phyloP scores from a whole-genome alignment of 129 eudicot genomes.

The Heracleum sosnowskyi region DNA sequence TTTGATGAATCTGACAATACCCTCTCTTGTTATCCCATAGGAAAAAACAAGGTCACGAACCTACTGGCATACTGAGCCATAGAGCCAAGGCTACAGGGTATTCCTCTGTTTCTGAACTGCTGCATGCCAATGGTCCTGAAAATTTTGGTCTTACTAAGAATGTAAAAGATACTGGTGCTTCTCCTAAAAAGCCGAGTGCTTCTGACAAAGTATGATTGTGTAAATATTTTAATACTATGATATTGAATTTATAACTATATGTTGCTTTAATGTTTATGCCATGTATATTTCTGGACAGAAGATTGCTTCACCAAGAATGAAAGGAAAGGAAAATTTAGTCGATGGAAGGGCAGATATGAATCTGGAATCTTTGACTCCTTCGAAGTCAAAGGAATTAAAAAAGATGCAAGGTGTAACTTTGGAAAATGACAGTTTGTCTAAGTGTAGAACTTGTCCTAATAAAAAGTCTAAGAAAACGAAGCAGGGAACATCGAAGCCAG shows the following conservation, averaged over 20 bases:
- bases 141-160: constrained; percentile 24
- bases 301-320: constrained; percentile 41
- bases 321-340: constrained; percentile 62
- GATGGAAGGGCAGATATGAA: constrained; percentile 38
- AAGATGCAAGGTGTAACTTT: constrained; percentile 12
- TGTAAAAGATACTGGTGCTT: constrained; percentile 27
- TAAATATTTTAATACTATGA: neutral
- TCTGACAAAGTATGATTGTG: constrained; percentile 26
- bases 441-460: constrained; percentile 1
- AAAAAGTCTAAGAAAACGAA: constrained; percentile 3
- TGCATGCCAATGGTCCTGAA: constrained; percentile 45
- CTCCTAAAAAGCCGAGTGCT: constrained; percentile 30
- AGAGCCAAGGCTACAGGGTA: constrained; percentile 74
- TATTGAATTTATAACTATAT: neutral
- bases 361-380: constrained; percentile 17
- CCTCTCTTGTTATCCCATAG: constrained; percentile 14
- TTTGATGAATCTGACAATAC: neutral
- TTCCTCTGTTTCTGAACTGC: constrained; percentile 81
- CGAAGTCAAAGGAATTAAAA: constrained; percentile 21
- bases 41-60: constrained; percentile 77
- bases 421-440: neutral
- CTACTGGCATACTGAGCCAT: constrained; percentile 58
- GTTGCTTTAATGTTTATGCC: neutral
- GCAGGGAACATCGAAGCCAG: neutral
- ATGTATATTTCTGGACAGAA: constrained; percentile 22